Percentiles rank a stretch among this genome's conserved stretches.
Evolutionary conservation across 2,329 filamentous ascomycete genomes (phyloP).

Genomic region (Ceratocystis huliohia): DNA sequence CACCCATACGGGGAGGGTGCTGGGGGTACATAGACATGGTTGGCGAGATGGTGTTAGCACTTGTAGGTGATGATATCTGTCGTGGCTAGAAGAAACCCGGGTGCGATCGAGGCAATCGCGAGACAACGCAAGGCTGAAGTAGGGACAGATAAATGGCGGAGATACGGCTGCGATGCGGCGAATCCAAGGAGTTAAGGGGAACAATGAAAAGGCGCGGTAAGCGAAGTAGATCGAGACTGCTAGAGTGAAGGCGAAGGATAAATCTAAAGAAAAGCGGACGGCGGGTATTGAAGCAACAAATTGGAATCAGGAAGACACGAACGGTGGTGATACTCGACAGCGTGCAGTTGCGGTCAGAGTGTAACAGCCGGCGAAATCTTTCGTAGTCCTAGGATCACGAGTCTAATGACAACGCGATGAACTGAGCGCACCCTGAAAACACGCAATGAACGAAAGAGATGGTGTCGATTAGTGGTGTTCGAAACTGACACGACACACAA

Average conservation of each 20-base stretch:
- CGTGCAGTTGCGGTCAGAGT: not conserved
- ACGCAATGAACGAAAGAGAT: not conserved
- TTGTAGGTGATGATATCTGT: not conserved
- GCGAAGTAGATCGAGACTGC: not conserved
- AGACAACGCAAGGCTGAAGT: constrained; percentile 5
- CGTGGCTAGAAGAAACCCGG: not conserved
- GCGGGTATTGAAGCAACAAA: not conserved
- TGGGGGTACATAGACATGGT: constrained; percentile 23
- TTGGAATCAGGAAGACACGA: not conserved
- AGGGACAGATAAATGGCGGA: not conserved
- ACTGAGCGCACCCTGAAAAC: not conserved
- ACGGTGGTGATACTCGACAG: not conserved
- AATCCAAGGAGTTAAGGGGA: not conserved
- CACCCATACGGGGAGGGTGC: constrained; percentile 22
- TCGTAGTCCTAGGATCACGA: not conserved
- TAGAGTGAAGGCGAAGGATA: no score
- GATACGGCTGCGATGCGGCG: not conserved
- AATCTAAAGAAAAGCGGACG: not conserved
- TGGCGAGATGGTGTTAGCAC: not conserved
- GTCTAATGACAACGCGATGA: not conserved
- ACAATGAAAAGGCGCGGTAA: constrained; percentile 7
- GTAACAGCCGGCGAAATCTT: not conserved
- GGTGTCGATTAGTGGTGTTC: not conserved
- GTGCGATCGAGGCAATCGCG: not conserved
- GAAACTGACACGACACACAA: constrained; percentile 2